Evolutionary conservation across 768 basidiomycete species (phyloP).

Genomic region (Boletus bicolor): DNA sequence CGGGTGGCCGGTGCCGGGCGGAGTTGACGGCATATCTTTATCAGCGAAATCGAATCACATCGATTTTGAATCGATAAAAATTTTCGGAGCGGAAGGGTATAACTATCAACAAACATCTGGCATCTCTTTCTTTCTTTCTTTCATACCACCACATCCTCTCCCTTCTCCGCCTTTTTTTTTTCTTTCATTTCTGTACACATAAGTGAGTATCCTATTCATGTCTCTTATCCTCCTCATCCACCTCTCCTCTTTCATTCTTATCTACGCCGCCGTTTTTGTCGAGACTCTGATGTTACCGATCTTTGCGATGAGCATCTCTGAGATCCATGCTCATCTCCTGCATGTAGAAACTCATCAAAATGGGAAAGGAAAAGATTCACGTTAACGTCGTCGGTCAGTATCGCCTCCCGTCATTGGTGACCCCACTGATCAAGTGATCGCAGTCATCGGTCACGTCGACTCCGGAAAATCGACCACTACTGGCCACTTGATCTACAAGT

Average conservation of each 20-base stretch:
- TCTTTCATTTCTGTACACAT: slow-evolving; percentile 39
- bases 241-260: slow-evolving; percentile 22
- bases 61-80: slow-evolving; percentile 67
- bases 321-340: slow-evolving; percentile 11
- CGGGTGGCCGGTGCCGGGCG: slow-evolving; percentile 29
- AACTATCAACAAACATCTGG: slow-evolving; percentile 53
- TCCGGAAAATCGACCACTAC: slow-evolving; percentile 99
- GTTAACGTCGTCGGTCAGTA: slow-evolving; percentile 94
- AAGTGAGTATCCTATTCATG: slow-evolving; percentile 36
- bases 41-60: slow-evolving; percentile 48
- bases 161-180: slow-evolving; percentile 27
- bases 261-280: slow-evolving; percentile 9
- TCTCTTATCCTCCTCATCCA: slow-evolving; percentile 17
- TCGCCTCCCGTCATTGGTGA: slow-evolving; percentile 16
- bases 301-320: slow-evolving; percentile 17
- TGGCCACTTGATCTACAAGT: slow-evolving; percentile 99
- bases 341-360: slow-evolving; percentile 57
- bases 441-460: slow-evolving; percentile 99
- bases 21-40: slow-evolving; percentile 48
- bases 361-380: slow-evolving; percentile 96
- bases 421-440: slow-evolving; percentile 30
- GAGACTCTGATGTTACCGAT: slow-evolving; percentile 20
- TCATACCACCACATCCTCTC: slow-evolving; percentile 36
- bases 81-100: slow-evolving; percentile 52
- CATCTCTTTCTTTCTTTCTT: slow-evolving; percentile 37